phyloP scores from a whole-genome alignment of 805 yeast species.

The Saturnispora kantuleensis region DNA sequence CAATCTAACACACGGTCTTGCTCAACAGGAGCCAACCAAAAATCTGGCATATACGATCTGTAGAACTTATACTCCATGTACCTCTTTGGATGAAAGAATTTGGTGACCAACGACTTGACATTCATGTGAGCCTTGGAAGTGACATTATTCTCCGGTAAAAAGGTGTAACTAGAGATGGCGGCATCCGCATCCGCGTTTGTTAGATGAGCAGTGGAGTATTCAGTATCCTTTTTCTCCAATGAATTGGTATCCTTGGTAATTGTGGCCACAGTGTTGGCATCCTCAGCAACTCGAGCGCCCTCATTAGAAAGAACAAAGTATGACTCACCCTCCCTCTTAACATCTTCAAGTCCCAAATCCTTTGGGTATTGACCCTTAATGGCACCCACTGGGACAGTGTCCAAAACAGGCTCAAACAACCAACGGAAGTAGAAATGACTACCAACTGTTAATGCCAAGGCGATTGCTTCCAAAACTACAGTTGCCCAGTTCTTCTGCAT shows the following conservation, averaged over 20 bases:
- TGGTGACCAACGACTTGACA: conserved; percentile 2
- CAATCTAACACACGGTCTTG: conserved; percentile 10
- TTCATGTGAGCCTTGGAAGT: not conserved
- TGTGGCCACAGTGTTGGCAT: not conserved
- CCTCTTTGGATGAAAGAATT: conserved; percentile 24
- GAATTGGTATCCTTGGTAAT: not conserved
- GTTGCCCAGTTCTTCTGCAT: conserved; percentile 75
- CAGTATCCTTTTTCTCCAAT: conserved; percentile 5
- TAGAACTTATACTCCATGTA: conserved; percentile 21
- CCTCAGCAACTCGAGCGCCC: conserved; percentile 6
- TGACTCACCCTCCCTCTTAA: conserved; percentile 28
- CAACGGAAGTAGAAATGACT: conserved; percentile 50
- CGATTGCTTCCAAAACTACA: conserved; percentile 57
- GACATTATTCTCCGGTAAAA: conserved; percentile 3
- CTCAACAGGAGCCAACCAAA: conserved; percentile 15
- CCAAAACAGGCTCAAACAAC: conserved; percentile 53
- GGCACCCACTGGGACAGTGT: conserved; percentile 62
- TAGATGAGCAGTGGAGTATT: conserved; percentile 1
- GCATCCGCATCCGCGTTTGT: conserved; percentile 6
- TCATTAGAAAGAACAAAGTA: conserved; percentile 15
- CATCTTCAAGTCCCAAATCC: conserved; percentile 58
- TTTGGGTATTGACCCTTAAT: conserved; percentile 44
- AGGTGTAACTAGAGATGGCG: conserved; percentile 3
- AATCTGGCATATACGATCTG: conserved; percentile 32
- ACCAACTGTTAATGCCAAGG: conserved; percentile 45